Base-by-base conservation (phyloP, 768 basidiomycete species). In the Kwoniella newhampshirensis region DNA sequence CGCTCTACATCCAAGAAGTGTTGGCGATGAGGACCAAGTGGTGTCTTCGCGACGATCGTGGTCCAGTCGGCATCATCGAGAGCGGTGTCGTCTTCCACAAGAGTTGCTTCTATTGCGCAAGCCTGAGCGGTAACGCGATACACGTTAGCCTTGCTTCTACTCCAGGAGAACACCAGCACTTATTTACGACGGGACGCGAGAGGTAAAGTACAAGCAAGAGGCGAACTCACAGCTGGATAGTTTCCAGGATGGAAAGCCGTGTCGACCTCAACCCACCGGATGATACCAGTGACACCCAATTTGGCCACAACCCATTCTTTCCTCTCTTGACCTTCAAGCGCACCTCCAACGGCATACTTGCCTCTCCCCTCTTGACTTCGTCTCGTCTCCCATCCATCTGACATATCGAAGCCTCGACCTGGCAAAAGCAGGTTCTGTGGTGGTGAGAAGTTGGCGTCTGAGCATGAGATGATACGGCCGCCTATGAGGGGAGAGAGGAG, bases 351-450 rank as follows among this genome's bases (percentile, higher is more conserved):
- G 4, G 55, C 67, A 51, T 72, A 77, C 92, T 91, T 36, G 82
- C 90, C 51, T 82, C 82, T 40, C 78, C 80, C 51, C 89, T 56
- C 47, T 42, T 70, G 81, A 68, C 88, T 93, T 59, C 96, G 82
- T 74, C 88, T 91, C 2, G 94, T 98, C 78, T 99, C 96, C 96
- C 96, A 99, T 3, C 96, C 96, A 71, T 96, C 93, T 4, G 92
- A 86, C 91, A 99, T 99, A 68, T 94, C 87, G 71, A 64, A 28
- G 2, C 86, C 94, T 75, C 93, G 79, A 26, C 94, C 94, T 1
- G 94, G 93, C 36, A 96, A 80, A 44, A 97, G 84, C 59, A 99
- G 79, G 75, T 99, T 98, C 3, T 86, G 83, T 3, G 92, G 94
- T 9, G 88, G 83, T 20, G 92, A 93, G 66, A 89, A 99, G 78